Evolutionary conservation across 1,139 yeast genomes (phyloP).

Genomic region (Lodderomyces parapsilosis): DNA sequence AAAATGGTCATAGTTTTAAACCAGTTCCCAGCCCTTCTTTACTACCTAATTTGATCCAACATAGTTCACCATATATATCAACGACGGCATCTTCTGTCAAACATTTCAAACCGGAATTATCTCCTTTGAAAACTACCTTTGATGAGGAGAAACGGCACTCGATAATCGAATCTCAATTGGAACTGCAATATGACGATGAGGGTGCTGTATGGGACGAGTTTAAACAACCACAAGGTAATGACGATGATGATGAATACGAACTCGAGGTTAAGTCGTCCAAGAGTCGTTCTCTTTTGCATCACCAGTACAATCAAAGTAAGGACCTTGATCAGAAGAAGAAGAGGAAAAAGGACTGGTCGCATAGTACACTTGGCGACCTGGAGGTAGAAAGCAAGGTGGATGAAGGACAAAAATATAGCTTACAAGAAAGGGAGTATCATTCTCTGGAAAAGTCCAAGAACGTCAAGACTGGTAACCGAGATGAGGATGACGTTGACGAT

Average conservation of each 20-base stretch:
- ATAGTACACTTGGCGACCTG: conserved; percentile 5
- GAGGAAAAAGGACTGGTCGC: conserved; percentile 3
- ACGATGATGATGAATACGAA: conserved; percentile 30
- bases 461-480: conserved; percentile 4
- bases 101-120: conserved; percentile 35
- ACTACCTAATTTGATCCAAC: conserved; percentile 24
- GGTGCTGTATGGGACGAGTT: conserved; percentile 14
- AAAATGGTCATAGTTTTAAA: conserved; percentile 10
- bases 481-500: conserved; percentile 6
- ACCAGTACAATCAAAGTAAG: conserved; percentile 1
- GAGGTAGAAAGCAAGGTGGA: conserved; percentile 5
- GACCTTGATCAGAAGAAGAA: conserved; percentile 2
- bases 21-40: conserved; percentile 18
- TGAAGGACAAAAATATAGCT: conserved; percentile 19
- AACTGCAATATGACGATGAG: conserved; percentile 1
- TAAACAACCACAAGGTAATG: conserved; percentile 19
- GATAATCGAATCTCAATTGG: conserved; percentile 1
- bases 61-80: conserved; percentile 26
- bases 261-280: conserved; percentile 6
- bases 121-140: conserved; percentile 38
- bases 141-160: conserved; percentile 14
- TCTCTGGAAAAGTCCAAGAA: too few relatives aligned
- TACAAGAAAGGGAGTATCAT: too few relatives aligned
- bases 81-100: conserved; percentile 26
- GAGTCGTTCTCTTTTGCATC: conserved; percentile 4